These are phyloP conservation scores for Hyaloscypha variabilis DNA, from an alignment of 495 filamentous ascomycete species.

Conservation along the genomic window DNA sequence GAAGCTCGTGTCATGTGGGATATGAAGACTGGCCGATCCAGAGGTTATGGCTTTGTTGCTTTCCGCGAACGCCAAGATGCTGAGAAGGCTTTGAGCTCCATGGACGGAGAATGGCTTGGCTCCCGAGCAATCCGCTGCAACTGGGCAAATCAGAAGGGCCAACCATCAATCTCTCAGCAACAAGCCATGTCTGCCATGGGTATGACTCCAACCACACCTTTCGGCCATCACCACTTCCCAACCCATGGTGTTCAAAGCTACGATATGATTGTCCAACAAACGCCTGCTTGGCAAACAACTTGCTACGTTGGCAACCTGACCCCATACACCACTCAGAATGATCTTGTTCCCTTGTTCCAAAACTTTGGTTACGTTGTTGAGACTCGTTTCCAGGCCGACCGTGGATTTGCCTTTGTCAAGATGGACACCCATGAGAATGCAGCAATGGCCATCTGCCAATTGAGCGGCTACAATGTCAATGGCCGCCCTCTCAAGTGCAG, in stretches of 20 bases:
- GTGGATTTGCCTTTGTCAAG: constrained; percentile 98
- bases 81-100: constrained; percentile 93
- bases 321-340: constrained; percentile 95
- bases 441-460: constrained; percentile 96
- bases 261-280: constrained; percentile 96
- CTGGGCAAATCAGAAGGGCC: constrained; percentile 99
- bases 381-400: constrained; percentile 96
- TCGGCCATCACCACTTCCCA: constrained; percentile 97
- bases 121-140: constrained; percentile 99
- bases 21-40: constrained; percentile 98
- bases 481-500: constrained; percentile 98
- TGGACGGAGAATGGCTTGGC: constrained; percentile 99
- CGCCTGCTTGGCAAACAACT: constrained; percentile 98
- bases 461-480: constrained; percentile 97
- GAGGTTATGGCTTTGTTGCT: constrained; percentile 97
- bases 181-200: constrained; percentile 97
- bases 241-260: constrained; percentile 96
- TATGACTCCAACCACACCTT: constrained; percentile 96
- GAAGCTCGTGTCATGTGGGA: constrained; percentile 99
- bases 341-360: constrained; percentile 94
- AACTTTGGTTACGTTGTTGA: constrained; percentile 98
- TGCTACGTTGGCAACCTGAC: constrained; percentile 98
- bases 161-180: constrained; percentile 97
- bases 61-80: constrained; percentile 94
- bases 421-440: constrained; percentile 99